Evolutionary conservation across 495 filamentous ascomycete genomes (phyloP).

Genomic region (Xylaria longipes): DNA sequence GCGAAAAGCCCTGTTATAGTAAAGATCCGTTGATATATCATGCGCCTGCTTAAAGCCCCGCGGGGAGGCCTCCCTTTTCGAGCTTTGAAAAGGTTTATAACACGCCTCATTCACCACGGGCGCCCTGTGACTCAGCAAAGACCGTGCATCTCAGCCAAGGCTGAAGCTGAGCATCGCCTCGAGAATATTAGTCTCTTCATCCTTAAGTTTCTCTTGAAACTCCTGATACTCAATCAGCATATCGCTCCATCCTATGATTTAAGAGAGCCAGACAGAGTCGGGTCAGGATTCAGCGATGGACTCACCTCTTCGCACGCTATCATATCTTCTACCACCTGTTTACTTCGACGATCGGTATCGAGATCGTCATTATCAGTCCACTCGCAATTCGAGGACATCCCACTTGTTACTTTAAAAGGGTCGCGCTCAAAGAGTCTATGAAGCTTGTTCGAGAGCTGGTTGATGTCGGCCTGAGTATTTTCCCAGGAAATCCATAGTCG

Average conservation of each 20-base stretch:
- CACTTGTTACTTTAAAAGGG: conserved; percentile 23
- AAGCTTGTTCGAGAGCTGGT: conserved; percentile 25
- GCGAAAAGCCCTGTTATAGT: background rate
- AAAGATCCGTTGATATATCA: background rate
- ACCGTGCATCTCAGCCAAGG: conserved; percentile 9
- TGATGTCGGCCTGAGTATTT: conserved; percentile 28
- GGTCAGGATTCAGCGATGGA: conserved; percentile 11
- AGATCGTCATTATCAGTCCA: conserved; percentile 22
- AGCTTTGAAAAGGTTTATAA: conserved; percentile 18
- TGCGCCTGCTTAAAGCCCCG: conserved; percentile 7
- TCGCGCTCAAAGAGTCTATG: conserved; percentile 15
- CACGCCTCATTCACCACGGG: conserved; percentile 13
- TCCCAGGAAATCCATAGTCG: conserved; percentile 33
- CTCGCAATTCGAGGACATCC: conserved; percentile 32
- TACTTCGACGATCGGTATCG: conserved; percentile 31
- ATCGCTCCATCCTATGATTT: conserved; percentile 31
- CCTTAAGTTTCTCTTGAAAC: conserved; percentile 38
- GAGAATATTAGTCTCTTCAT: conserved; percentile 36
- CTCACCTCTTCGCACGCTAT: conserved; percentile 36
- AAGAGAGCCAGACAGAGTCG: conserved; percentile 26
- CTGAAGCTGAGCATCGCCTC: conserved; percentile 28
- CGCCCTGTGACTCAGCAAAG: conserved; percentile 10
- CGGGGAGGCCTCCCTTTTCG: conserved; percentile 13
- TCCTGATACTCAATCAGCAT: conserved; percentile 40
- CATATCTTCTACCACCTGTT: conserved; percentile 40